Evolutionary conservation across 176 grass and related monocot species (phyloP).

Genomic region (Cenchrus fungigraminus): DNA sequence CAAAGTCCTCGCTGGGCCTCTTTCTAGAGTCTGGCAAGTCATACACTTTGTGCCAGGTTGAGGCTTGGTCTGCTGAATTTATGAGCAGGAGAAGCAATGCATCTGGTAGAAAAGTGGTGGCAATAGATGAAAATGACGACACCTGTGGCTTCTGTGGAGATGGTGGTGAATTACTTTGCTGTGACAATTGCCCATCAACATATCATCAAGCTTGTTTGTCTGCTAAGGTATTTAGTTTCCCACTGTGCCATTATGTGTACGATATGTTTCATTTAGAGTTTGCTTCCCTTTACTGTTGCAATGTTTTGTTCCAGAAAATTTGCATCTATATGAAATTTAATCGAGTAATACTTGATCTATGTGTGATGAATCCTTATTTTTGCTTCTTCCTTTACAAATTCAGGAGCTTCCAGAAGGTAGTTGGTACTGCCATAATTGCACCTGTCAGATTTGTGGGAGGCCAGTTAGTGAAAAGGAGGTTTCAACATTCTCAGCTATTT

Average conservation of each 20-base stretch:
- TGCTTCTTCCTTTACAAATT: conserved; percentile 21
- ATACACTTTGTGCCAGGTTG: conserved; percentile 80
- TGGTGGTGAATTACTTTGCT: conserved; percentile 96
- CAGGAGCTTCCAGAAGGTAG: conserved; percentile 85
- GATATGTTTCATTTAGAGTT: conserved; percentile 14
- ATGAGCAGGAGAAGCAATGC: conserved; percentile 63
- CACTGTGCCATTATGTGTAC: neutral
- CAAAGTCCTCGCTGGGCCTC: conserved; percentile 72
- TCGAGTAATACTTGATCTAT: neutral
- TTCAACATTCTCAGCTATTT: conserved; percentile 44
- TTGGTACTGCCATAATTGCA: conserved; percentile 89
- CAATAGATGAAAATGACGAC: conserved; percentile 87
- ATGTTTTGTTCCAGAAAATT: conserved; percentile 21
- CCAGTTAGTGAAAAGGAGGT: conserved; percentile 56
- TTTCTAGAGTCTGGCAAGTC: conserved; percentile 91
- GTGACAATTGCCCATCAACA: conserved; percentile 95
- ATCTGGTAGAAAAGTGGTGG: conserved; percentile 53
- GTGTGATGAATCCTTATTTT: conserved; percentile 21
- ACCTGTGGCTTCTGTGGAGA: conserved; percentile 97
- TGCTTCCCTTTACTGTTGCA: conserved; percentile 14
- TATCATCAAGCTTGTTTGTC: conserved; percentile 92
- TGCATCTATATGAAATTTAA: conserved; percentile 19
- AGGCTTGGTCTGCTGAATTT: conserved; percentile 95
- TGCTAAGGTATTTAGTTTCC: conserved; percentile 64
- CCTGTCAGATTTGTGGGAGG: conserved; percentile 64